Base-by-base conservation (phyloP, 2,329 filamentous ascomycete genomes). In the Hypoxylon sp. region DNA sequence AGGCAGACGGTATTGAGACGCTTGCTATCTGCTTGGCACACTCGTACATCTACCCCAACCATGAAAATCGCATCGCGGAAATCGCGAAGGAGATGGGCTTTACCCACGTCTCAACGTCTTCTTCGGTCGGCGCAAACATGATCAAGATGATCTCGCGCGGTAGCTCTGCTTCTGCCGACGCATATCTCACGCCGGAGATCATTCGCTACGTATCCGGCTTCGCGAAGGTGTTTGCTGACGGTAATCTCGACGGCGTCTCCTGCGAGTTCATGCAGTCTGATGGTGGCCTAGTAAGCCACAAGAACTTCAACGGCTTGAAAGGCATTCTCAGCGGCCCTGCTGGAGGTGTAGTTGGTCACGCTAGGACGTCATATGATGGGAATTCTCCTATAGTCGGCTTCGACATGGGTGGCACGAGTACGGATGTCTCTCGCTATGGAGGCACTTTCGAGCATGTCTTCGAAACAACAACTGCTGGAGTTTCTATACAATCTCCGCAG, bases 401-500 rank as follows among this genome's bases (percentile, higher is more conserved):
- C 73, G 92, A 94, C 71, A 94, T 92, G 90, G 81, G 81, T 5
- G 92, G 92, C 17, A 94, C 92, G 0, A 66, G 63, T 44, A 69
- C 66, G n/a, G 66, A 69, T 24, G 66, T 69, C 10, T 69, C 66
- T 6, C 63, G 66, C 5, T 69, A 69, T 17, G 63, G 66, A 31
- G 66, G 66, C n/a, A 31, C 59, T 33, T 69, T 69, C 44, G 81
- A 83, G 31, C 81, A 83, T 37, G 76, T 72, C 11, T 71, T 71
- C 26, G 72, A 75, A 55, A 70, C 73, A 0, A 71, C 69, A 5
- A 75, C 69, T 0, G 92, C 92, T 0, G 92, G 92, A 10, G 89
- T 94, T 1, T 91, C 91, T 1, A 93, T 94, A 11, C 92, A 94
- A 71, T 91, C 90, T 1, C 92, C 92, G 0, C 92, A 94, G 76